Percentiles rank a stretch among this genome's conserved stretches.
Evolutionary conservation across 2,329 filamentous ascomycete genomes (phyloP).

Genomic region (Orbilia quercus): DNA sequence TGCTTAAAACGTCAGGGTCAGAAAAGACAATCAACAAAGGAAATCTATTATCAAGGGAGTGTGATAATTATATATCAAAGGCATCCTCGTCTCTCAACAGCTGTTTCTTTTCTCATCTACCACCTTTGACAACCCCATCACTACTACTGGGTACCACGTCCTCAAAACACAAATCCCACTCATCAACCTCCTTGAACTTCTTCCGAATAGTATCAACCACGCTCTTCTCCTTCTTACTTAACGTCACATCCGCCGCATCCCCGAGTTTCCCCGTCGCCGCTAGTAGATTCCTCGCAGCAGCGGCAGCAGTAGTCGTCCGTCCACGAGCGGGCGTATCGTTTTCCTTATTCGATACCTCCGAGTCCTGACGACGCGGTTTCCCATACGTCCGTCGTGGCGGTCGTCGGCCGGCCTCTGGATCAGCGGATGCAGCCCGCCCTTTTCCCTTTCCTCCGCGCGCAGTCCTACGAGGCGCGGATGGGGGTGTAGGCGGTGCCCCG

Average conservation of each 20-base stretch:
- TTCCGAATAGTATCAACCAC: slow-evolving; percentile 56
- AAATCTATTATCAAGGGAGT: slow-evolving; percentile 39
- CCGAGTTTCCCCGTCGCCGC: slow-evolving; percentile 21
- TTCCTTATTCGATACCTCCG: slow-evolving; percentile 55
- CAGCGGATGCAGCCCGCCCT: slow-evolving; percentile 32
- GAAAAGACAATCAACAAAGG: slow-evolving; percentile 26
- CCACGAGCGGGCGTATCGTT: slow-evolving; percentile 43
- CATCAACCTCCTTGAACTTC: slow-evolving; percentile 51
- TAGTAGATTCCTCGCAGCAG: slow-evolving; percentile 14
- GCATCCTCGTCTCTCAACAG: not conserved
- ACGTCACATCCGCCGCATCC: slow-evolving; percentile 13
- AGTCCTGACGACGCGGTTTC: slow-evolving; percentile 46
- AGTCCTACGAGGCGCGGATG: slow-evolving; percentile 29
- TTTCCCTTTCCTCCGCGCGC: slow-evolving; percentile 32
- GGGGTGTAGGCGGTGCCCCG: slow-evolving; percentile 41
- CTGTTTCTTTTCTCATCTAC: slow-evolving; percentile 15
- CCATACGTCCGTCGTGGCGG: slow-evolving; percentile 38
- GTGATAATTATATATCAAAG: slow-evolving; percentile 1
- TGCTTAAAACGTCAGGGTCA: slow-evolving; percentile 10
- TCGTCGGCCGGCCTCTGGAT: slow-evolving; percentile 18
- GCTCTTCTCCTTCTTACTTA: slow-evolving; percentile 59
- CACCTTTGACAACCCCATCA: slow-evolving; percentile 38
- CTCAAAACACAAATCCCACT: slow-evolving; percentile 58
- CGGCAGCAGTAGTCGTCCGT: slow-evolving; percentile 16
- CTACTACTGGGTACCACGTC: slow-evolving; percentile 57